Evolutionary conservation across 805 yeast genomes (phyloP).

Genomic region (Ogataea naganishii): DNA sequence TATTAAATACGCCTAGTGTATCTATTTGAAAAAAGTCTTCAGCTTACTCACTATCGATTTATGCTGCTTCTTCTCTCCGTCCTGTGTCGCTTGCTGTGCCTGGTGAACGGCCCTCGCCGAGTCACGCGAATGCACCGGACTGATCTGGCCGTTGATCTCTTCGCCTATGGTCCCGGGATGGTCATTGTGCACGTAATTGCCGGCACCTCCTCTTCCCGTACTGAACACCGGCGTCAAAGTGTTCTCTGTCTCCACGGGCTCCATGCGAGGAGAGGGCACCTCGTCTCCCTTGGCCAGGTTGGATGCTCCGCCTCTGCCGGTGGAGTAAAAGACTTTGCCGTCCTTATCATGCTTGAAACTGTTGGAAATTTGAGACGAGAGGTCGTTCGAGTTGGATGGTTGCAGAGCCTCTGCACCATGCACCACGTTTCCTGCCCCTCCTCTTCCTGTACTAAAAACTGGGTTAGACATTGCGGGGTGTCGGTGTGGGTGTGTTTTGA

Average conservation of each 20-base stretch:
- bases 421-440: slow-evolving; percentile 27
- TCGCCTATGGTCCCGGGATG: slow-evolving; percentile 29
- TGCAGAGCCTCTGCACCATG: slow-evolving; percentile 1
- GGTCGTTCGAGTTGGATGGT: slow-evolving; percentile 5
- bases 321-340: slow-evolving; percentile 32
- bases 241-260: slow-evolving; percentile 29
- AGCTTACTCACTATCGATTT: too few species aligned
- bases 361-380: slow-evolving; percentile 8
- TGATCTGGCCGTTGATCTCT: slow-evolving; percentile 35
- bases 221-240: slow-evolving; percentile 31
- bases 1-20: too few species aligned
- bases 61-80: slow-evolving; percentile 18
- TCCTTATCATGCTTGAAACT: slow-evolving; percentile 20
- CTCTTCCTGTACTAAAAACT: slow-evolving; percentile 25
- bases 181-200: slow-evolving; percentile 37
- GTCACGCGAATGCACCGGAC: slow-evolving; percentile 17
- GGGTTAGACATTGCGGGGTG: slow-evolving; percentile 10
- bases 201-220: slow-evolving; percentile 53
- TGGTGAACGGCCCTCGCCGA: slow-evolving; percentile 23
- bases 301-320: slow-evolving; percentile 54
- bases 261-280: slow-evolving; percentile 34
- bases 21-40: too few species aligned
- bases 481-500: too few species aligned
- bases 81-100: slow-evolving; percentile 30
- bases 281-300: slow-evolving; percentile 33